These are phyloP conservation scores for Nicotiana sylvestris DNA, from an alignment of 257 asterid genomes.

Conservation along the genomic window DNA sequence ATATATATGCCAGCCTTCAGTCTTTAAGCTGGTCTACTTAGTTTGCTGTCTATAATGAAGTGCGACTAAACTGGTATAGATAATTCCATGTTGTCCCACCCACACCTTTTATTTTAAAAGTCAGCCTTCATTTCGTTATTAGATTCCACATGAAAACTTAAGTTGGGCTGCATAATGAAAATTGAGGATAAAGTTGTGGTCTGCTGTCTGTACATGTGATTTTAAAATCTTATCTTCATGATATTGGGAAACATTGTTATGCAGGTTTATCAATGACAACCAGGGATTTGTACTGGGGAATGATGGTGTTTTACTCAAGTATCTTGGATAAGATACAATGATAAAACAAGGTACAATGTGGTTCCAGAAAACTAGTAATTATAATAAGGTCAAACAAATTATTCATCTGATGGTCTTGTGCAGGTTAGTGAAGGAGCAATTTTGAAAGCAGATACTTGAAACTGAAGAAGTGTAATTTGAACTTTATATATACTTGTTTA, in stretches of 20 bases:
- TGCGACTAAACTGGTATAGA: not conserved
- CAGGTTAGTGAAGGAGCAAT: not conserved
- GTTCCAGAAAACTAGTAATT: not conserved
- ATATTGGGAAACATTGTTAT: slow-evolving; percentile 6
- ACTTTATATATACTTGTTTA: not conserved
- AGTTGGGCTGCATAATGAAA: not conserved
- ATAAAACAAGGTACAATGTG: not conserved
- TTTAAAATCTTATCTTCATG: no score
- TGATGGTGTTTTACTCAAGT: slow-evolving; percentile 91
- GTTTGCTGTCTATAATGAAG: not conserved
- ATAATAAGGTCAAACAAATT: not conserved
- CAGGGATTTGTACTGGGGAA: slow-evolving; percentile 94
- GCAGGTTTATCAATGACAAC: slow-evolving; percentile 80
- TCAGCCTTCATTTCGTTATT: not conserved
- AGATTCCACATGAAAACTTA: not conserved
- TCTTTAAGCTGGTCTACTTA: not conserved
- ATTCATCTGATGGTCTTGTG: slow-evolving; percentile 4
- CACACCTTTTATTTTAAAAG: not conserved
- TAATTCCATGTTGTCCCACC: not conserved
- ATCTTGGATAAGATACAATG: slow-evolving; percentile 56
- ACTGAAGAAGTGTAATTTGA: not conserved
- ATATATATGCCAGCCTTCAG: not conserved
- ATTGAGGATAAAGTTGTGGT: slow-evolving; percentile 2
- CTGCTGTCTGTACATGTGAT: not conserved
- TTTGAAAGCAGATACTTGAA: slow-evolving; percentile 9